These are phyloP conservation scores for Trichoderma atrobrunneum DNA, from an alignment of 2,329 filamentous ascomycete genomes.

Conservation along the genomic window DNA sequence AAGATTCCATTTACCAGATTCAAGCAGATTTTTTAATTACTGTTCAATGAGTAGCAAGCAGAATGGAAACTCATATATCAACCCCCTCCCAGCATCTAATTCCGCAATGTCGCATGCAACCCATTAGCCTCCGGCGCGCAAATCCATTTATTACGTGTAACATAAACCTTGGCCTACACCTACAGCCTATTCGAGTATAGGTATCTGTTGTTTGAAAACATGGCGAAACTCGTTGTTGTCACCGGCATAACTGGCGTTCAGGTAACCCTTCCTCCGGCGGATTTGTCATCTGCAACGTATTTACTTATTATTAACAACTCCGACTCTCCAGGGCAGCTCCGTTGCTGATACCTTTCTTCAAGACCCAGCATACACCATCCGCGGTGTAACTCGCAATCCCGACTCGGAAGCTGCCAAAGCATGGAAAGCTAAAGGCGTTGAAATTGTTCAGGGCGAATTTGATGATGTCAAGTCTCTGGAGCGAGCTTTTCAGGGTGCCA, in stretches of 20 bases:
- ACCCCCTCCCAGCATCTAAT: neutral
- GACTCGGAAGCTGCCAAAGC: slow-evolving; percentile 21
- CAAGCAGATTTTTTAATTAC: neutral
- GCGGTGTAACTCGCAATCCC: slow-evolving; percentile 28
- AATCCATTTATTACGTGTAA: neutral
- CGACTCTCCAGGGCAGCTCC: slow-evolving; percentile 22
- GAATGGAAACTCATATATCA: neutral
- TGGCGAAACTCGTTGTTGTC: slow-evolving; percentile 8
- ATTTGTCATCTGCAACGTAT: neutral
- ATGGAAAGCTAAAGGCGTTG: slow-evolving; percentile 22
- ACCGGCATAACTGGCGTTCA: slow-evolving; percentile 10
- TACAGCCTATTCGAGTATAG: neutral
- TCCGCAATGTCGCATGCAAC: neutral
- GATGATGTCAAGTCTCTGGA: slow-evolving; percentile 21
- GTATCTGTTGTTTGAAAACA: neutral
- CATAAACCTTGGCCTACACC: neutral
- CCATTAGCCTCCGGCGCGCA: neutral
- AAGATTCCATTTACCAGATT: neutral
- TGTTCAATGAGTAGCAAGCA: neutral
- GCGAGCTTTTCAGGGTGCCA: slow-evolving; percentile 25
- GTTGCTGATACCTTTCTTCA: slow-evolving; percentile 23
- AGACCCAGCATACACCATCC: slow-evolving; percentile 24
- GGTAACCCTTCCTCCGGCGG: neutral
- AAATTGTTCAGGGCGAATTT: slow-evolving; percentile 27
- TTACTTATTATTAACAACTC: neutral